Conservation (phyloP, 2,329 filamentous ascomycete genomes). For the Pseudogymnoascus sp. region DNA sequence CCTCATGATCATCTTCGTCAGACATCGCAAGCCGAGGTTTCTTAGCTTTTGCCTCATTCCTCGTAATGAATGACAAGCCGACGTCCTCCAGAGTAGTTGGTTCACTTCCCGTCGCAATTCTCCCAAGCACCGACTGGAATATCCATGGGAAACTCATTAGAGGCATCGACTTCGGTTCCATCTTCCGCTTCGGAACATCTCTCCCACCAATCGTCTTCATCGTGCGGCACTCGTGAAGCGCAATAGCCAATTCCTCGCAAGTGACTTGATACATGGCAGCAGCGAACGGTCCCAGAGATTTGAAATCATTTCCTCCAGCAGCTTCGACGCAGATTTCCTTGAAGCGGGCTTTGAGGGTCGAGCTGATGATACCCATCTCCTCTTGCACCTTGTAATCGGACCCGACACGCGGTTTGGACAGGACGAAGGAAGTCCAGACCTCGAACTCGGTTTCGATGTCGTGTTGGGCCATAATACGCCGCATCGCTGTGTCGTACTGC, state of each 20-base stretch:
- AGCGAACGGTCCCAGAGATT: constrained; percentile 62
- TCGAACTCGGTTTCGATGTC: constrained; percentile 85
- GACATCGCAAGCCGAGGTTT: constrained; percentile 1
- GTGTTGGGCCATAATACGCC: constrained; percentile 76
- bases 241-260: constrained; percentile 57
- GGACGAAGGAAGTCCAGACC: constrained; percentile 78
- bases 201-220: constrained; percentile 33
- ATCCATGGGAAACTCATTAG: constrained; percentile 94
- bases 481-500: constrained; percentile 70
- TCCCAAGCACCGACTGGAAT: constrained; percentile 64
- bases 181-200: constrained; percentile 31
- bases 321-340: constrained; percentile 57
- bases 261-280: constrained; percentile 87
- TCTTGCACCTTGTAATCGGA: constrained; percentile 84
- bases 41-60: constrained; percentile 14
- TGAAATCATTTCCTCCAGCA: constrained; percentile 53
- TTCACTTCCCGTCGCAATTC: constrained; percentile 49
- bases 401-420: constrained; percentile 64
- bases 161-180: constrained; percentile 53
- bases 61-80: constrained; percentile 15
- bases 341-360: constrained; percentile 61
- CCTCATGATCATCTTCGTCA: constrained; percentile 14
- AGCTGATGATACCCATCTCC: constrained; percentile 64
- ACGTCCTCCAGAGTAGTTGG: constrained; percentile 17
- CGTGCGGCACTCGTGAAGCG: constrained; percentile 43